A percentile compares a stretch with the other conserved stretches of the same genome.
These are phyloP conservation scores for Porcisia deanei DNA, from an alignment of 208 protist species.

Conservation along the genomic window DNA sequence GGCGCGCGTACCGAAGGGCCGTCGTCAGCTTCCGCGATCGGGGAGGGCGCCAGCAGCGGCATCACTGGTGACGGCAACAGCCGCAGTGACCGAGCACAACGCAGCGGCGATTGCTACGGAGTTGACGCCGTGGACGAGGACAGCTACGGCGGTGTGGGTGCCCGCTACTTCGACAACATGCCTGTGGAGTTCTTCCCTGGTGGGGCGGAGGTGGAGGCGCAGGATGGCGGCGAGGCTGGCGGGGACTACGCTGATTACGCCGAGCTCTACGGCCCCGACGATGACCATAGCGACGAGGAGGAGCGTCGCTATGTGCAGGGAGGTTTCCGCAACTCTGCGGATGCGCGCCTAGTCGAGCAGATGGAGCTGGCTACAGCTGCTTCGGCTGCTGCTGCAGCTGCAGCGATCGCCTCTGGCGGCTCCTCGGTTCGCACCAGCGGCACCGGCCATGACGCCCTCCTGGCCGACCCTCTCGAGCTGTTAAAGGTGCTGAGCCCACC, in stretches of 20 bases:
- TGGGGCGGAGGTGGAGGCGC: slow-evolving; percentile 55
- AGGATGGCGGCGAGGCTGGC: slow-evolving; percentile 54
- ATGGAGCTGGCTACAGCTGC: slow-evolving; percentile 36
- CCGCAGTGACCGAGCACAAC: slow-evolving; percentile 3
- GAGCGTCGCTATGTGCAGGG: slow-evolving; percentile 34
- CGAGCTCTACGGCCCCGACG: slow-evolving; percentile 38
- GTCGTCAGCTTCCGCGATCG: slow-evolving; percentile 12
- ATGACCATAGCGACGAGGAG: slow-evolving; percentile 33
- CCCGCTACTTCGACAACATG: slow-evolving; percentile 43
- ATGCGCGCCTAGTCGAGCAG: slow-evolving; percentile 45
- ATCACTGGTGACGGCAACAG: slow-evolving; percentile 8
- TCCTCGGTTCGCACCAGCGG: slow-evolving; percentile 31
- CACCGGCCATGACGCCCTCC: background rate
- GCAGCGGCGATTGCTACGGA: background rate
- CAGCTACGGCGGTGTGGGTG: background rate
- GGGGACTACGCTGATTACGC: slow-evolving; percentile 44
- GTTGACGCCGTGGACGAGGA: slow-evolving; percentile 9
- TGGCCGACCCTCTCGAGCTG: slow-evolving; percentile 38
- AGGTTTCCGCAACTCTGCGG: slow-evolving; percentile 25
- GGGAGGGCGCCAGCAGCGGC: background rate
- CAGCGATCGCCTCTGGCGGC: background rate
- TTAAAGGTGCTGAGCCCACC: slow-evolving; percentile 55
- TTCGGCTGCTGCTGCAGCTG: slow-evolving; percentile 23
- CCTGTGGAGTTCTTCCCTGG: slow-evolving; percentile 81
- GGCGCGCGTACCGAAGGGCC: slow-evolving; percentile 13